phyloP scores from a whole-genome alignment of 805 yeast genomes.

The Candida lessepsii region DNA sequence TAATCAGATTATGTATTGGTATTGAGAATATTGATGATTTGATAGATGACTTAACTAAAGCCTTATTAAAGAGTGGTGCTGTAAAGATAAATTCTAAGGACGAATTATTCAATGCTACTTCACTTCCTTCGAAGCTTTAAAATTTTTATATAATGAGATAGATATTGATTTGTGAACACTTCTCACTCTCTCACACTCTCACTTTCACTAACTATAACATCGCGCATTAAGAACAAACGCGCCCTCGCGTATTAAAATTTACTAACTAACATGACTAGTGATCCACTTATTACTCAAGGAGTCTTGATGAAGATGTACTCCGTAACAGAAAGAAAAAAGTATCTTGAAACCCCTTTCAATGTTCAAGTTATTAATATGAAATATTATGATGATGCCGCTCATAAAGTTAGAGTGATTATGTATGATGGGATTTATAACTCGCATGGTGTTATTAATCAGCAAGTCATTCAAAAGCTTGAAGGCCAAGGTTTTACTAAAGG shows the following conservation, averaged over 20 bases:
- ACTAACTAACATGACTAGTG: constrained; percentile 9
- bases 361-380: constrained; percentile 37
- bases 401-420: constrained; percentile 34
- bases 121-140: constrained; percentile 2
- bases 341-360: constrained; percentile 22
- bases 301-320: constrained; percentile 14
- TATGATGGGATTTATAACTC: constrained; percentile 38
- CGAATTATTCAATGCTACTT: constrained; percentile 36
- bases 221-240: neutral
- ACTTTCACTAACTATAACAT: neutral
- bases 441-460: constrained; percentile 41
- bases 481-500: constrained; percentile 45
- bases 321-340: constrained; percentile 14
- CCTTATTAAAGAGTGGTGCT: constrained; percentile 67
- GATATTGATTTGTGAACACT: neutral
- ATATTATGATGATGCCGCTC: constrained; percentile 21
- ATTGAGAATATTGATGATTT: constrained; percentile 82
- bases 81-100: constrained; percentile 40
- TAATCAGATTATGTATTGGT: constrained; percentile 87
- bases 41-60: constrained; percentile 73
- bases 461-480: constrained; percentile 40
- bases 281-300: constrained; percentile 10
- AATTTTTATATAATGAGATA: neutral
- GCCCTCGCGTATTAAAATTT: constrained; percentile 3
- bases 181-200: neutral